phyloP scores from a whole-genome alignment of 148 eudicot species.

The Cornus florida region DNA sequence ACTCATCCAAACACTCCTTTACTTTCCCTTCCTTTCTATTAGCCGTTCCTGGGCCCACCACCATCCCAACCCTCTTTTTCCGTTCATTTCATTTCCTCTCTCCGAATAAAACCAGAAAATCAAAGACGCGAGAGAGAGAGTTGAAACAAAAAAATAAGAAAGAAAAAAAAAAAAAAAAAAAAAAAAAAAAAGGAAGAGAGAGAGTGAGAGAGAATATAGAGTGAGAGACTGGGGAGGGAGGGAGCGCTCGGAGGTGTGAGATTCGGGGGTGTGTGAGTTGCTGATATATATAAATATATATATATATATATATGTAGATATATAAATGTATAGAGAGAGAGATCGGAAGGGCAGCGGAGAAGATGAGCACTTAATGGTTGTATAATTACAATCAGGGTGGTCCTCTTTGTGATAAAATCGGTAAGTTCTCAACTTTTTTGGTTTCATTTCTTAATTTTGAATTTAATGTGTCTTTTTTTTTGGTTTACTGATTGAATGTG shows the following conservation, averaged over 20 bases:
- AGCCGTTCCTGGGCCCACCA: slow-evolving; percentile 9
- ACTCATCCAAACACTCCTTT: not conserved
- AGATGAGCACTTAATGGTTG: not conserved
- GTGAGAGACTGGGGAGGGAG: not conserved
- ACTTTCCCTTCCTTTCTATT: too few relatives aligned
- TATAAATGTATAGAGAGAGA: not conserved
- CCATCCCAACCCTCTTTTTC: not conserved
- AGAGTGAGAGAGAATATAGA: not conserved
- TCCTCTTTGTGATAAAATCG: not conserved
- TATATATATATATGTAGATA: too few relatives aligned
- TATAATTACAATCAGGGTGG: not conserved
- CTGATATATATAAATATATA: not conserved
- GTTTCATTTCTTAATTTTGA: not conserved
- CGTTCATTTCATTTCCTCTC: not conserved
- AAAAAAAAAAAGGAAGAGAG: not conserved
- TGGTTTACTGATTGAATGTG: not conserved
- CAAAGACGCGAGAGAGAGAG: not conserved
- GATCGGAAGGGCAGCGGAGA: not conserved
- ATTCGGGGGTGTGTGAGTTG: not conserved
- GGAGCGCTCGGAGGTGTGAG: not conserved
- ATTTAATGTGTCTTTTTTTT: not conserved
- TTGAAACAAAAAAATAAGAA: too few relatives aligned
- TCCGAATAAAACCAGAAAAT: slow-evolving; percentile 1
- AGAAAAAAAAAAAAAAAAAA: too few relatives aligned
- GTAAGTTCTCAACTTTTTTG: slow-evolving; percentile 4